phyloP scores from a whole-genome alignment of 129 eudicot genomes.

The Escallonia rubra region DNA sequence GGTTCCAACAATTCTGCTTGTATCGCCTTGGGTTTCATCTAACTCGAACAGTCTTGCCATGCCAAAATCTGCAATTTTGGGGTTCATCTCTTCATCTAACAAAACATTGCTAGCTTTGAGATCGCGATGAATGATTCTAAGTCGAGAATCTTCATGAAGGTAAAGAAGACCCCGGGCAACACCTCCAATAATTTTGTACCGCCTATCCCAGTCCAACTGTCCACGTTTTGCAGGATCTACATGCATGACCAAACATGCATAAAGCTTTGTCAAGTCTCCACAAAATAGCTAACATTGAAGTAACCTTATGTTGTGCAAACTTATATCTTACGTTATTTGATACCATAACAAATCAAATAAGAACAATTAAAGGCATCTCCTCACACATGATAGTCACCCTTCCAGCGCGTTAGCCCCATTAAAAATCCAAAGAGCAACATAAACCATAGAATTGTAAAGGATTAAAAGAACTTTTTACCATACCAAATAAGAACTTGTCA shows the following conservation, averaged over 20 bases:
- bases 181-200: not conserved
- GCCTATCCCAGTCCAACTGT: not conserved
- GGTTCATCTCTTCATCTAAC: not conserved
- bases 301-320: too few species aligned
- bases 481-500: constrained; percentile 32
- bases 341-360: too few species aligned
- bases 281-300: too few species aligned
- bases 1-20: constrained; percentile 16
- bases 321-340: too few species aligned
- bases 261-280: not conserved
- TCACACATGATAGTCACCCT: too few species aligned
- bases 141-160: constrained; percentile 23
- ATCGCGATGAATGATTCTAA: not conserved
- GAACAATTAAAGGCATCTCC: too few species aligned
- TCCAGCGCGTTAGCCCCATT: too few species aligned
- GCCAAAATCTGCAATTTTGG: constrained; percentile 2
- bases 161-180: too few species aligned
- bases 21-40: too few species aligned
- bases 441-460: too few species aligned
- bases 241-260: not conserved
- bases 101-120: not conserved
- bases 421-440: too few species aligned
- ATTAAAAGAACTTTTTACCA: too few species aligned
- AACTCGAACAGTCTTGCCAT: constrained; percentile 10
- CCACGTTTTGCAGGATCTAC: not conserved